Base-by-base conservation (phyloP, 371 early-diverging fungal genomes). In the Neoconidiobolus thromboides region DNA sequence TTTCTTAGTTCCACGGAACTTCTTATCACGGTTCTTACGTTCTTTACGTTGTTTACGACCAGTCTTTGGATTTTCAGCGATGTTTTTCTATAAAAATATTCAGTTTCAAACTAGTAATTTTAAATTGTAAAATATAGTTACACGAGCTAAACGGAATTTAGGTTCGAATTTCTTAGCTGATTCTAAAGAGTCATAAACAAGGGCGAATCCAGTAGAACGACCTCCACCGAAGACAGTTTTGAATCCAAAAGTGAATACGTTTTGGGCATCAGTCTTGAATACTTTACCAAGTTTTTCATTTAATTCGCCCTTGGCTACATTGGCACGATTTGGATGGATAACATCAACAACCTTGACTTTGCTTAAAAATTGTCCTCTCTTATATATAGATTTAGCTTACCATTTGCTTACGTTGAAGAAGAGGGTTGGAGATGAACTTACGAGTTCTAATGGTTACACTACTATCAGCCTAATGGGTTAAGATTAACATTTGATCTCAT, bases 21-120 rank as follows among this genome's bases (percentile, higher is more conserved):
- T 97, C 92, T 96, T 96, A 75, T 82, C 77, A 70, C 98, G 86
- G 94, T 96, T 97, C 91, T 96, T 95, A 78, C 87, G 83, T 79
- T 96, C 95, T 87, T 93, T 96, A 72, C 91, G 89, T 77, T 94
- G 96, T 87, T 95, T 97, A 74, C 98, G 91, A 65, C 89, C 83
- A 65, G 82, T 78, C 74, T 82, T 85, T 70, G 74, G 72, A 65
- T 73, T 69, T 72, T 82, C 87, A 66, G 76, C 83, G 64, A 85
- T 71, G 62, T 89, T 91, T 66, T 88, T 82, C 75, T 77, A 64
- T 54, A 10, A 51, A 26, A 7, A 48, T 42, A 43, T 36, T 37
- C 58, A 2, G 47, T 44, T 7, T 3, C 26, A 54, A 51, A 61
- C 2, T 39, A 14, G 50, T 37, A 51, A 37, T 3, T 2, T 6